Percentiles rank a stretch among this genome's conserved stretches.
Evolutionary conservation across 192 early-diverging fungal genomes (phyloP).

Genomic region (Powellomyces hirtus): DNA sequence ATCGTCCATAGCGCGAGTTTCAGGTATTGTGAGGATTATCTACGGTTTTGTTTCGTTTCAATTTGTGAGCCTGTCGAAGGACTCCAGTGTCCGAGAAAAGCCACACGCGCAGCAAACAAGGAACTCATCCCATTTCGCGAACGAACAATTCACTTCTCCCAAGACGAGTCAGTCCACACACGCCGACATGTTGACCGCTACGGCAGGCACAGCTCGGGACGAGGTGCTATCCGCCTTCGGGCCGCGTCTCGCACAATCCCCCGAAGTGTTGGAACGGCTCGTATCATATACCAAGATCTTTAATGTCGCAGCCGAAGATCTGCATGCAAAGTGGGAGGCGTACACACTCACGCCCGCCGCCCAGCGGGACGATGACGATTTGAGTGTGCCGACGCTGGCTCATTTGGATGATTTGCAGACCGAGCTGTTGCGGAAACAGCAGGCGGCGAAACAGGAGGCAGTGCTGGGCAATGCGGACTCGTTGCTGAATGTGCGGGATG

Average conservation of each 20-base stretch:
- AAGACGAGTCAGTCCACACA: neutral
- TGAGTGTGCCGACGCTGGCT: slow-evolving; percentile 22
- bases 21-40: too few species aligned
- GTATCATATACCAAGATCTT: slow-evolving; percentile 13
- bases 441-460: slow-evolving; percentile 23
- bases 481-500: slow-evolving; percentile 8
- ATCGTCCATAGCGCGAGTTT: slow-evolving; percentile 7
- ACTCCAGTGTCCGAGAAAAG: too few species aligned
- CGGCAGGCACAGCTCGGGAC: neutral
- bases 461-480: slow-evolving; percentile 18
- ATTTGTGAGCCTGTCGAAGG: too few species aligned
- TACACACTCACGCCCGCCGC: slow-evolving; percentile 25
- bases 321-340: slow-evolving; percentile 50
- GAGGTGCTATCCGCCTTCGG: slow-evolving; percentile 26
- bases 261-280: slow-evolving; percentile 27
- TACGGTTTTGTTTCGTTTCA: too few species aligned
- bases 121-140: too few species aligned
- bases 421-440: slow-evolving; percentile 10
- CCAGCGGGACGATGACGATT: slow-evolving; percentile 9
- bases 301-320: slow-evolving; percentile 38
- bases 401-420: slow-evolving; percentile 30
- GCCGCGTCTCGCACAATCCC: slow-evolving; percentile 4
- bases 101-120: too few species aligned
- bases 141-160: too few species aligned
- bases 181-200: slow-evolving; percentile 12